phyloP scores from a whole-genome alignment of 1,139 yeast species.

The Debaryomyces singareniensis region DNA sequence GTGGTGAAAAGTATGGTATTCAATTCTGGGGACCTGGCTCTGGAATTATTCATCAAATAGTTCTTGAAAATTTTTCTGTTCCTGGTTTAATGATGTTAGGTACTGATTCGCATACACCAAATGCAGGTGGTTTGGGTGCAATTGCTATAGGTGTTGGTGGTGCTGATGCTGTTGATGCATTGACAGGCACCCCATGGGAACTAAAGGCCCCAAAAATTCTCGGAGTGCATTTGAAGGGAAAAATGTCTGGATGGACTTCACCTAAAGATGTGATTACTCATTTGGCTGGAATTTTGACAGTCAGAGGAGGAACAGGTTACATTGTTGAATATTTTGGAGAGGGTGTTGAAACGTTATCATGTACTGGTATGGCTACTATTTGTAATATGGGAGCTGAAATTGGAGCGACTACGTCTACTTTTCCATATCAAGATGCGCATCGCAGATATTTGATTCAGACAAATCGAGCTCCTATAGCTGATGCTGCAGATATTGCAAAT shows the following conservation, averaged over 20 bases:
- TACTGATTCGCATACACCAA: slow-evolving; percentile 96
- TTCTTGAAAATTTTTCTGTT: slow-evolving; percentile 87
- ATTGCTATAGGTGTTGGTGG: slow-evolving; percentile 99
- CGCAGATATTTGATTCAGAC: slow-evolving; percentile 76
- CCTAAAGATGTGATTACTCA: slow-evolving; percentile 94
- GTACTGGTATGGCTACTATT: slow-evolving; percentile 99
- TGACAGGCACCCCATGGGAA: slow-evolving; percentile 99
- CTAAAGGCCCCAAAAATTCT: slow-evolving; percentile 90
- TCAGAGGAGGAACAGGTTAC: slow-evolving; percentile 95
- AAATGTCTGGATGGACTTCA: slow-evolving; percentile 84
- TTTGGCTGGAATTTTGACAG: slow-evolving; percentile 85
- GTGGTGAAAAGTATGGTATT: slow-evolving; percentile 89
- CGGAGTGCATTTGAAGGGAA: slow-evolving; percentile 88
- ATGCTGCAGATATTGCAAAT: slow-evolving; percentile 66
- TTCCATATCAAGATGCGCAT: slow-evolving; percentile 92
- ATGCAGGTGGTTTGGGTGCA: slow-evolving; percentile 97
- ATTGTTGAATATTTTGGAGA: slow-evolving; percentile 95
- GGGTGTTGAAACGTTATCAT: slow-evolving; percentile 78
- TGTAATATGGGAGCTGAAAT: slow-evolving; percentile 99
- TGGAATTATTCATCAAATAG: slow-evolving; percentile 96
- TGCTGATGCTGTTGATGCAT: slow-evolving; percentile 96
- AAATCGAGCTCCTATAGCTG: slow-evolving; percentile 73
- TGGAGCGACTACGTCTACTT: slow-evolving; percentile 95
- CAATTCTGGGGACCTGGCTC: slow-evolving; percentile 99
- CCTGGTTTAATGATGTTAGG: slow-evolving; percentile 97